Conservation (phyloP, 257 asterid genomes). For the Marsdenia floribunda region DNA sequence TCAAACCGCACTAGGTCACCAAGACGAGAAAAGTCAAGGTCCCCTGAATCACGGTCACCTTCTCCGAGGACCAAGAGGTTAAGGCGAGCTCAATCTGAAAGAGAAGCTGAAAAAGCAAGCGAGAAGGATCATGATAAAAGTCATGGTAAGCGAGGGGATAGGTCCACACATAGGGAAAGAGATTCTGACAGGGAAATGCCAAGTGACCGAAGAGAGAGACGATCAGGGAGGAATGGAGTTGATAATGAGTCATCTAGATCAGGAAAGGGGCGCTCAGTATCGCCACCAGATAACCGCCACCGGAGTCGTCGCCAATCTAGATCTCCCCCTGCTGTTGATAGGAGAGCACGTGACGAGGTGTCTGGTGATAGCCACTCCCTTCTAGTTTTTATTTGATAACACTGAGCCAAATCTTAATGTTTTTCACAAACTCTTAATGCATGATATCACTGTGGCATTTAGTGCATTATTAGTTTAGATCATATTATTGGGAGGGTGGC, state of each 20-base stretch:
- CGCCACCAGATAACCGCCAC: slow-evolving; percentile 53
- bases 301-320: slow-evolving; percentile 62
- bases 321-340: slow-evolving; percentile 55
- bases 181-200: slow-evolving; percentile 40
- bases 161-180: slow-evolving; percentile 38
- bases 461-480: neutral
- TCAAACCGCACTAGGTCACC: slow-evolving; percentile 44
- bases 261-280: slow-evolving; percentile 44
- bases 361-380: slow-evolving; percentile 67
- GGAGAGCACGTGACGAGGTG: slow-evolving; percentile 77
- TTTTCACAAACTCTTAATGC: neutral
- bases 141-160: slow-evolving; percentile 44
- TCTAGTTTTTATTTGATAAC: slow-evolving; percentile 14
- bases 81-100: slow-evolving; percentile 53
- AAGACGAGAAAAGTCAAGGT: slow-evolving; percentile 34
- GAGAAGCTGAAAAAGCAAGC: slow-evolving; percentile 40
- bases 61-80: slow-evolving; percentile 79
- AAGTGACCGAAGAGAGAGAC: slow-evolving; percentile 45
- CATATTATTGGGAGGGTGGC: neutral
- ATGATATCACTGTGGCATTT: neutral
- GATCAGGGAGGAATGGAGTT: slow-evolving; percentile 49
- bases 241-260: slow-evolving; percentile 48
- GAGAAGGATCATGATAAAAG: slow-evolving; percentile 44
- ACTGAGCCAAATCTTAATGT: neutral
- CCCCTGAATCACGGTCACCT: slow-evolving; percentile 40